phyloP scores from a whole-genome alignment of 148 eudicot genomes.

The Chenopodium quinoa region DNA sequence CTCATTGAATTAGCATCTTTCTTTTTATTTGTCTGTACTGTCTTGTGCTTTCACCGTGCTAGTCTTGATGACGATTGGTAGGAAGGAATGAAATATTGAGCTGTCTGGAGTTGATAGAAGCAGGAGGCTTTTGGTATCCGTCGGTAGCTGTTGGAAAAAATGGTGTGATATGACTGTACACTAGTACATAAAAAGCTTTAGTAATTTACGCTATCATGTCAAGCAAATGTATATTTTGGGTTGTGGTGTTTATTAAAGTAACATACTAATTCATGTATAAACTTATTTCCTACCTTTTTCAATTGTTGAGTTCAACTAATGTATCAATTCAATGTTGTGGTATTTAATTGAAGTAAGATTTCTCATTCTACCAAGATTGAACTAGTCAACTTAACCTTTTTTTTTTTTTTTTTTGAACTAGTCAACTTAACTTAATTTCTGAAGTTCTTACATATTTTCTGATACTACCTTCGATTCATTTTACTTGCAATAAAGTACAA shows the following conservation, averaged over 20 bases:
- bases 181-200: background rate
- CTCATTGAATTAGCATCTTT: constrained; percentile 80
- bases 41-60: constrained; percentile 87
- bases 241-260: background rate
- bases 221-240: constrained; percentile 9
- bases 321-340: background rate
- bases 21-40: constrained; percentile 82
- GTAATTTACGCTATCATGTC: background rate
- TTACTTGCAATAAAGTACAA: no score
- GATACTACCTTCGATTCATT: no score
- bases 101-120: background rate
- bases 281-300: background rate
- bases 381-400: no score
- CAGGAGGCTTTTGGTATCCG: no score
- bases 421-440: no score
- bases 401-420: no score
- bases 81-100: background rate
- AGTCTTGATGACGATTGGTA: constrained; percentile 84
- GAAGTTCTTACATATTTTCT: no score
- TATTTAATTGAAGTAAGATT: no score
- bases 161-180: background rate
- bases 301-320: constrained; percentile 4
- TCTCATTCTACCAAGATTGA: no score
- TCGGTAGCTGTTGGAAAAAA: background rate
- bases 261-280: constrained; percentile 10